Evolutionary conservation across 768 basidiomycete species (phyloP).

Genomic region (Chalciporus piperatus): DNA sequence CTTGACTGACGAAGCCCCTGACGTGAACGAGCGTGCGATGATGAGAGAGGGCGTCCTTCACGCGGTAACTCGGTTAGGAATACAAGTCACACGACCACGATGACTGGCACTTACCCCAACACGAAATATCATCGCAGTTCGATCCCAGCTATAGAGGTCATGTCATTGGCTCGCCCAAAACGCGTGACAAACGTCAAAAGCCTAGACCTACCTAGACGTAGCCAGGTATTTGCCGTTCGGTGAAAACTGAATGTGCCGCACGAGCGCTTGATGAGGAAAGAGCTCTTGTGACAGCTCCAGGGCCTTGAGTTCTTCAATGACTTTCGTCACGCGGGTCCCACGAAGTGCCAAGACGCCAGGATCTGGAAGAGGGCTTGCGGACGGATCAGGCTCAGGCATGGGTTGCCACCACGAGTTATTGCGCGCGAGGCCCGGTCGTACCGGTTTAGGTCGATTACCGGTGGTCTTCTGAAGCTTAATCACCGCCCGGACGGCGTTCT

Average conservation of each 20-base stretch:
- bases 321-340: constrained; percentile 36
- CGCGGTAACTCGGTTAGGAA: not conserved
- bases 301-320: constrained; percentile 39
- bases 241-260: constrained; percentile 55
- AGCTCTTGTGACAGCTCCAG: constrained; percentile 39
- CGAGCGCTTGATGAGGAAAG: constrained; percentile 44
- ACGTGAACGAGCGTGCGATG: constrained; percentile 50
- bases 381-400: not conserved
- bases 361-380: constrained; percentile 18
- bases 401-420: constrained; percentile 29
- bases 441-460: constrained; percentile 19
- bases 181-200: not conserved
- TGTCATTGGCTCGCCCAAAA: not conserved
- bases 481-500: constrained; percentile 41
- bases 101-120: constrained; percentile 36
- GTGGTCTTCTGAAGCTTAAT: constrained; percentile 37
- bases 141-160: constrained; percentile 41
- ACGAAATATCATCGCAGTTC: constrained; percentile 46
- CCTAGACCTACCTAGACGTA: constrained; percentile 43
- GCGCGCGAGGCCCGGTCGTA: constrained; percentile 24
- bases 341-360: constrained; percentile 28
- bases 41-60: constrained; percentile 39
- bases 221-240: constrained; percentile 53
- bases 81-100: not conserved
- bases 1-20: constrained; percentile 51